phyloP scores from a whole-genome alignment of 2,329 filamentous ascomycete species.

The Penicillium polonicum region DNA sequence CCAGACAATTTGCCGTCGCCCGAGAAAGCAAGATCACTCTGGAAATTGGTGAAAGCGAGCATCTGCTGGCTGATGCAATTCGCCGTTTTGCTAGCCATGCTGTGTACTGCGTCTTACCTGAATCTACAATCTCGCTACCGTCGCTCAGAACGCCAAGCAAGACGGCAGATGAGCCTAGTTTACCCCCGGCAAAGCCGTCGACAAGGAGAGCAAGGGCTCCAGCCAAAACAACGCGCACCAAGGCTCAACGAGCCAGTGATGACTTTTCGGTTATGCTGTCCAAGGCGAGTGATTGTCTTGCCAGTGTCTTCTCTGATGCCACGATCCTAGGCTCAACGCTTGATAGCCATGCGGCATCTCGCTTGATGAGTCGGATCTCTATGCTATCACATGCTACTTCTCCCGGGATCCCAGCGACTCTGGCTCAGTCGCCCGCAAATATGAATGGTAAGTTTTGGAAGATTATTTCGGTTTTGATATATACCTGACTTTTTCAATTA shows the following conservation, averaged over 20 bases:
- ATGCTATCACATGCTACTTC: slow-evolving; percentile 45
- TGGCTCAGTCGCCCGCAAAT: slow-evolving; percentile 36
- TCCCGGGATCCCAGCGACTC: slow-evolving; percentile 27
- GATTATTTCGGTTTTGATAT: neutral
- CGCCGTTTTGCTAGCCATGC: slow-evolving; percentile 68
- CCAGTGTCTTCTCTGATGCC: slow-evolving; percentile 34
- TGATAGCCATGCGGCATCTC: slow-evolving; percentile 40
- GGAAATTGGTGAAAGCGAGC: slow-evolving; percentile 38
- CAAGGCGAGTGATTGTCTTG: slow-evolving; percentile 37
- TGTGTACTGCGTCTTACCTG: slow-evolving; percentile 83
- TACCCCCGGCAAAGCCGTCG: slow-evolving; percentile 25
- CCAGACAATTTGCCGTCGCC: slow-evolving; percentile 33
- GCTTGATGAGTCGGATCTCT: slow-evolving; percentile 42
- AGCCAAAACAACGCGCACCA: slow-evolving; percentile 27
- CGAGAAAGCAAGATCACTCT: slow-evolving; percentile 63
- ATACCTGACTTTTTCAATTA: slow-evolving; percentile 22
- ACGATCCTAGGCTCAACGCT: slow-evolving; percentile 40
- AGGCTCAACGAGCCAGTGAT: slow-evolving; percentile 31
- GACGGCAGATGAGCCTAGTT: slow-evolving; percentile 40
- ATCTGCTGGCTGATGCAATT: slow-evolving; percentile 41
- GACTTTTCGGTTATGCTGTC: slow-evolving; percentile 40
- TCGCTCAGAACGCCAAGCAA: slow-evolving; percentile 53
- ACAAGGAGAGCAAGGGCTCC: slow-evolving; percentile 30
- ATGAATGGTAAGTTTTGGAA: slow-evolving; percentile 36
- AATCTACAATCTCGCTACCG: slow-evolving; percentile 87